phyloP scores from a whole-genome alignment of 2,329 filamentous ascomycete genomes.

The Aspergillus fumigatiaffinis region DNA sequence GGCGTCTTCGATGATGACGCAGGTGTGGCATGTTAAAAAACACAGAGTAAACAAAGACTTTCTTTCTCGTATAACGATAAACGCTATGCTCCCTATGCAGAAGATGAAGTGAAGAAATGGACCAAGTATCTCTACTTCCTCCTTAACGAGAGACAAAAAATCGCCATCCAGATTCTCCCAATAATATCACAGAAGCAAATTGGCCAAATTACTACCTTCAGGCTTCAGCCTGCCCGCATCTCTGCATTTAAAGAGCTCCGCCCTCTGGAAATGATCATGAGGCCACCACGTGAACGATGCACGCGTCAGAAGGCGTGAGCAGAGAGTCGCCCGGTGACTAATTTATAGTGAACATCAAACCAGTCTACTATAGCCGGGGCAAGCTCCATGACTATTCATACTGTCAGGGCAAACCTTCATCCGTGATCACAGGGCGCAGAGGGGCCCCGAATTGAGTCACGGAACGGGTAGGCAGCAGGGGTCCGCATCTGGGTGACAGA shows the following conservation, averaged over 20 bases:
- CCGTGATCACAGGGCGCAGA: not conserved
- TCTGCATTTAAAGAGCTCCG: constrained; percentile 14
- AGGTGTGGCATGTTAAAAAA: constrained; percentile 21
- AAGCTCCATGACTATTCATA: not conserved
- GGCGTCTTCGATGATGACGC: constrained; percentile 29
- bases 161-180: constrained; percentile 1
- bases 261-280: constrained; percentile 13
- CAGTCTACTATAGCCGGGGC: not conserved
- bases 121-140: not conserved
- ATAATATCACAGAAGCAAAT: constrained; percentile 1
- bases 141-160: constrained; percentile 6
- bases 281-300: constrained; percentile 16
- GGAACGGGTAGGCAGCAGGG: not conserved
- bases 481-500: not conserved
- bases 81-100: not conserved
- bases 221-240: not conserved
- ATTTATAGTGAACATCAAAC: constrained; percentile 2
- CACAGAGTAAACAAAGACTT: not conserved
- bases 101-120: not conserved
- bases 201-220: not conserved
- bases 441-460: not conserved
- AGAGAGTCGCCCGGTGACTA: constrained; percentile 11
- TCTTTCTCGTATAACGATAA: not conserved
- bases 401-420: not conserved
- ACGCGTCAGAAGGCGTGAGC: constrained; percentile 12